Base-by-base conservation (phyloP, 768 basidiomycete genomes). In the Suillus subaureus region DNA sequence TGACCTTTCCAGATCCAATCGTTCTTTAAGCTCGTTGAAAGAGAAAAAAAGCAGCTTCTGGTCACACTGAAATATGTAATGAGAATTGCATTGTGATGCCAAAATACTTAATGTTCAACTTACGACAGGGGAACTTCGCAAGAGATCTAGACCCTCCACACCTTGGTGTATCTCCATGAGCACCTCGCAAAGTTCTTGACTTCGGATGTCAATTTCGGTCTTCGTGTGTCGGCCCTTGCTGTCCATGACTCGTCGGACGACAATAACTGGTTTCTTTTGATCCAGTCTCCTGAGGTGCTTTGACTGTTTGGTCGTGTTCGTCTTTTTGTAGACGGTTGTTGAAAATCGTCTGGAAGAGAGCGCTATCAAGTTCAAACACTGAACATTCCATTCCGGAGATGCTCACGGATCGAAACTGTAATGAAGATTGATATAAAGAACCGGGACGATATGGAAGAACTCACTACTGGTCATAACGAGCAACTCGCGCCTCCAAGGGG, bases 1-100 rank as follows among this genome's bases (percentile, higher is more conserved):
- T 2, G 21, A 47, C 45, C 11, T n/a, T n/a, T 47, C 45, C n/a
- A n/a, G 12, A 12, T 47, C 45, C n/a, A 47, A 11, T n/a, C 11
- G 45, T n/a, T 47, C 45, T n/a, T 47, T n/a, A n/a, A 47, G 45
- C n/a, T 47, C 45, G n/a, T 47, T n/a, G 45, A n/a, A 47, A n/a
- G 45, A 47, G 45, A 47, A 47, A 47, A 47, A 47, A n/a, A 47
- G 45, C 11, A 47, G 45, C n/a, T 47, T n/a, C n/a, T 0, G 45
- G 11, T 47, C 45, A 47, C 45, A 47, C 45, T 47, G 45, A 47
- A 47, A 47, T 47, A 11, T n/a, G 9, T 47, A 47, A 47, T 47
- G 45, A 47, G 45, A 47, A 47, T 47, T 47, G n/a, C 45, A 47
- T 11, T n/a, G n/a, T 8, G n/a, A n/a, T 11, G 45, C 12, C 12